Evolutionary conservation across 2,329 filamentous ascomycete species (phyloP), one percentile per base, ranked within the genome.

Genomic region (Aspergillus hiratsukae): DNA sequence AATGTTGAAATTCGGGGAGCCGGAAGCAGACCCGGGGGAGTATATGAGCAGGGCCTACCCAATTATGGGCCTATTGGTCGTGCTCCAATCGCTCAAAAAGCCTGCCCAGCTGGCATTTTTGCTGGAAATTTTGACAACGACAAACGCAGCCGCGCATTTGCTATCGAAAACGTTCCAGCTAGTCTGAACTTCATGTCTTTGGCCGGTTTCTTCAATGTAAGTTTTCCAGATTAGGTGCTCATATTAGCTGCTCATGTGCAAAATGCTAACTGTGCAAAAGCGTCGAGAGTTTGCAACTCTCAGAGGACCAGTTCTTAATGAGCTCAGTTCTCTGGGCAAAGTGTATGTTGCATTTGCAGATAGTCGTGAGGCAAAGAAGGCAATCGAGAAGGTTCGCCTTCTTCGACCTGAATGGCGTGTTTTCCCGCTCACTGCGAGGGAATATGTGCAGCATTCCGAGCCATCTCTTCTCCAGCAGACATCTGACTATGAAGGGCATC

Each of bases 281-380:
- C 70, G 71, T 27, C 68, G 64, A 49, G 69, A 71, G 57, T 72
- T 70, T 67, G 70, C 55, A 52, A 66, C 73, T n/a, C 62, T 77
- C 49, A 72, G 70, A 56, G 67, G 71, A 17, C 71, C 76, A 54
- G 67, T 74, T 49, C 66, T 75, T 40, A 67, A 65, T 27, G 69
- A 73, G 31, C 60, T 77, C 27, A 62, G 60, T 50, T 64, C 67
- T 48, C 65, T 65, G 48, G 76, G 78, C 3, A 78, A 74, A 50
- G 76, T 84, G 29, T 82, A 80, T 56, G 71, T 86, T 25, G 80
- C 78, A 4, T 86, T 88, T 62, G 73, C 78, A 6, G 85, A 88
- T 63, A 80, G 87, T 51, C 79, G 83, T 51, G 84, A 87, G 67
- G 79, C 85, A 6, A 80, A 77, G 52, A 75, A 77, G 31, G 77